phyloP scores from a whole-genome alignment of 805 yeast genomes.

The Metschnikowia gruessii region DNA sequence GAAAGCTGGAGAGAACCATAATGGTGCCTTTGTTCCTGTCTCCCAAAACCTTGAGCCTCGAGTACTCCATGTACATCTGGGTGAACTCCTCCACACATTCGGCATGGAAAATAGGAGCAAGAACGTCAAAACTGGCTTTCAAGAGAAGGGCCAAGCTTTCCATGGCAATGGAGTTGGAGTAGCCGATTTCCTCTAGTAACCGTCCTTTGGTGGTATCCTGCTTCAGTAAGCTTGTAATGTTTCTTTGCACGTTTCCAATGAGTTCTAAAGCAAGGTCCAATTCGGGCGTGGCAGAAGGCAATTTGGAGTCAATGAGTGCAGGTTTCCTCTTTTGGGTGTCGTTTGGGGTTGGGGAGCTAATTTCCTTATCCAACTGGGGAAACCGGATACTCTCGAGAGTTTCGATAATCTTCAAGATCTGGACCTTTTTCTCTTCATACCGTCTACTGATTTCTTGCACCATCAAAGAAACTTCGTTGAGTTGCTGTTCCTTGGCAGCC shows the following conservation, averaged over 20 bases:
- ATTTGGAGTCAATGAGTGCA: not conserved
- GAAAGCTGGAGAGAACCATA: constrained; percentile 10
- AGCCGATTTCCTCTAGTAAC: not conserved
- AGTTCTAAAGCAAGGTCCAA: not conserved
- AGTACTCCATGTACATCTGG: constrained; percentile 9
- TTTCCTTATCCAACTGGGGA: not conserved
- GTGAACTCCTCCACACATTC: constrained; percentile 15
- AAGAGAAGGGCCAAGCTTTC: constrained; percentile 9
- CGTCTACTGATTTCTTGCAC: constrained; percentile 5
- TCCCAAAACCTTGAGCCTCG: constrained; percentile 3
- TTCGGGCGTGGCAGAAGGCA: not conserved
- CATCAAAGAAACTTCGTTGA: constrained; percentile 5
- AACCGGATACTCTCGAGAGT: constrained; percentile 2
- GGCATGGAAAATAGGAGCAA: constrained; percentile 13
- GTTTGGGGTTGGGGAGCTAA: not conserved
- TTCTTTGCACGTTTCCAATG: not conserved
- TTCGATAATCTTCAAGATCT: not conserved
- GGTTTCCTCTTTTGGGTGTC: not conserved
- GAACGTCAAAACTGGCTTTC: constrained; percentile 12
- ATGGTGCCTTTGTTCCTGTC: constrained; percentile 4
- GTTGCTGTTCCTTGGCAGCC: constrained; percentile 5
- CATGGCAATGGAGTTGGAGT: constrained; percentile 13
- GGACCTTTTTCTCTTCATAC: constrained; percentile 7
- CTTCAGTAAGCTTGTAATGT: not conserved
- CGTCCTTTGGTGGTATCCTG: not conserved